A percentile compares a stretch with the other conserved stretches of the same genome.
These are phyloP conservation scores for Talaromyces islandicus DNA, from an alignment of 2,329 filamentous ascomycete genomes.

Conservation along the genomic window DNA sequence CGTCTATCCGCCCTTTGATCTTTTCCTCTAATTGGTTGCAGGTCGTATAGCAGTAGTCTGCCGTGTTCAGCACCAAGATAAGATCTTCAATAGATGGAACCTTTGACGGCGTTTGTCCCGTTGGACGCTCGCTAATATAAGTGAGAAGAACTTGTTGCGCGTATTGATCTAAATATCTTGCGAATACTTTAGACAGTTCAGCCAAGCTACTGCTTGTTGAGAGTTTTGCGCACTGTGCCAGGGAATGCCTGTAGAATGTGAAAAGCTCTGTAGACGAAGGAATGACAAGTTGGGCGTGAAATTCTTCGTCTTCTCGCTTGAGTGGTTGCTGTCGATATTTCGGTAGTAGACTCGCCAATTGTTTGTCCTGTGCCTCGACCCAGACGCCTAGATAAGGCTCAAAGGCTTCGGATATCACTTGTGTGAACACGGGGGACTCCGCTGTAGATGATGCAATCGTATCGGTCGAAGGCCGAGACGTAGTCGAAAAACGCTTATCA, in stretches of 20 bases:
- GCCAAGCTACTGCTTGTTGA: constrained; percentile 83
- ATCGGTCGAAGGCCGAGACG: constrained; percentile 74
- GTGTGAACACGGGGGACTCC: constrained; percentile 70
- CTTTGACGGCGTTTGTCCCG: constrained; percentile 49
- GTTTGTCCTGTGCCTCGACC: constrained; percentile 93
- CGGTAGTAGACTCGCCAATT: constrained; percentile 76
- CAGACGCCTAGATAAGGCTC: constrained; percentile 95
- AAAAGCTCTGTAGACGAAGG: constrained; percentile 94
- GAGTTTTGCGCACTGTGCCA: constrained; percentile 92
- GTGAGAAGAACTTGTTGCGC: constrained; percentile 84
- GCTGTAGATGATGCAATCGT: constrained; percentile 75
- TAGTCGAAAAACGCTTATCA: constrained; percentile 71
- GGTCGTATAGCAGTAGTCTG: constrained; percentile 94
- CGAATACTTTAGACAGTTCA: constrained; percentile 77
- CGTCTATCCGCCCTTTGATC: constrained; percentile 84
- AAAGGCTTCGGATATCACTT: constrained; percentile 91
- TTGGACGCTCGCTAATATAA: constrained; percentile 57
- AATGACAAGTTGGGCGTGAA: constrained; percentile 82
- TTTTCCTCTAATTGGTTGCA: constrained; percentile 91
- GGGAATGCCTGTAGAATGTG: constrained; percentile 87
- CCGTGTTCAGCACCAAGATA: constrained; percentile 86
- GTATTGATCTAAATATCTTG: constrained; percentile 92
- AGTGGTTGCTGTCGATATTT: constrained; percentile 80
- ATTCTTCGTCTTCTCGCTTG: constrained; percentile 80
- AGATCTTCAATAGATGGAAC: constrained; percentile 62